phyloP scores from a whole-genome alignment of 345 rosid species.

The Hibiscus trionum region DNA sequence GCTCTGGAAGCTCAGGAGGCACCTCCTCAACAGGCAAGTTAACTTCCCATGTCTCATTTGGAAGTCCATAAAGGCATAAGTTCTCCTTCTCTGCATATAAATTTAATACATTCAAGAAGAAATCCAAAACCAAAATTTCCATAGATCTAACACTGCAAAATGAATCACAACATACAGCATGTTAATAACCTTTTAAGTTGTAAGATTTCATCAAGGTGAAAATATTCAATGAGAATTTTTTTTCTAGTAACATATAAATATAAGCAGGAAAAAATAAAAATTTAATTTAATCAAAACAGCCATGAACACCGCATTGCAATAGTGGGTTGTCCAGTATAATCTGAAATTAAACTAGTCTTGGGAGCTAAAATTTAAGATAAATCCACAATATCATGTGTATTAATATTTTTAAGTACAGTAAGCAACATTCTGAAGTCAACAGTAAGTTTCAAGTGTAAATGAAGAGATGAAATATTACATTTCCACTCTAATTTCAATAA shows the following conservation, averaged over 20 bases:
- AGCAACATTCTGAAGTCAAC: not conserved
- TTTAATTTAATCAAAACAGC: not conserved
- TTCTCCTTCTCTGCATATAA: too few relatives aligned
- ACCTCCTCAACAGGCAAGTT: too few relatives aligned
- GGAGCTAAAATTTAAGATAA: not conserved
- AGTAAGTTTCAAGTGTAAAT: not conserved
- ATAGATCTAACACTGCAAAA: not conserved
- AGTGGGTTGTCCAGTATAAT: not conserved
- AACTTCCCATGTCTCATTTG: too few relatives aligned
- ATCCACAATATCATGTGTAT: not conserved
- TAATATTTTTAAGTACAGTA: not conserved
- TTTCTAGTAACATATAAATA: not conserved
- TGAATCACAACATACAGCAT: not conserved
- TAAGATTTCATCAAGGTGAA: not conserved
- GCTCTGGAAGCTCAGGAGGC: too few relatives aligned
- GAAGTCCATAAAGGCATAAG: too few relatives aligned
- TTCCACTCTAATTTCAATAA: not conserved
- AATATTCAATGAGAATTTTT: not conserved
- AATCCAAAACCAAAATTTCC: too few relatives aligned
- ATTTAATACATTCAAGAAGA: too few relatives aligned
- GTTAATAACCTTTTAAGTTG: not conserved
- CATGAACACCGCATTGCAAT: not conserved
- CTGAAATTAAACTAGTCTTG: not conserved
- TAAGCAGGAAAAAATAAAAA: not conserved
- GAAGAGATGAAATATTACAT: not conserved